Evolutionary conservation across 2,329 filamentous ascomycete species (phyloP), one percentile per base, ranked within the genome.

Genomic region (Colletotrichum zoysiae): DNA sequence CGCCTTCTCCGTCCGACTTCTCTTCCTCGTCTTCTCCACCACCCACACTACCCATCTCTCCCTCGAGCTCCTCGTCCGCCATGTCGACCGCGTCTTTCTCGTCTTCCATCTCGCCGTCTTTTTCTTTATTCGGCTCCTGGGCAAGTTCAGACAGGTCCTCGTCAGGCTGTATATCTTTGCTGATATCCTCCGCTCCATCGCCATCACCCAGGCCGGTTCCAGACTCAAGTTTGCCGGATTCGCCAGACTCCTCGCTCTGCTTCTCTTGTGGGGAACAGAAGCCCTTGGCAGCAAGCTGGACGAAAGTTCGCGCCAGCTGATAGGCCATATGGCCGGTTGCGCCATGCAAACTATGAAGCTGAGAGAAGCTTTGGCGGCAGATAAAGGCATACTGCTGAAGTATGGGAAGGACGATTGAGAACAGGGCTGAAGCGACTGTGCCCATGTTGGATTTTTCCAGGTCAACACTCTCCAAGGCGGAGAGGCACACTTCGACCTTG

Each of bases 141-240:
- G 96, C 95, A 56, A 99, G 86, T 76, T 99, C 96, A 0, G 93
- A 91, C 5, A 99, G 84, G 79, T 99, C 95, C 80, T 99, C 96
- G 73, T 99, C 95, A 20, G 95, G 92, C 74, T 93, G 90, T 58
- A 99, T 92, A 78, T 99, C 96, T 79, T 99, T 98, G 82, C 95
- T 98, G 75, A 99, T 98, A 81, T 99, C 95, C 79, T 99, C 95
- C 5, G 93, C 95, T 23, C 95, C 97, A 81, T 98, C 93, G 14
- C 96, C 97, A 57, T 98, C 96, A 26, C 96, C 97, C 33, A 99
- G 90, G 44, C 96, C 97, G 14, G 95, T 98, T 20, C 97, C 97
- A 48, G 90, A 91, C 81, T 99, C 95, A 40, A 98, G 86, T 76
- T 97, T 93, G 16, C 95, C 93, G 33, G 89, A 88, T 71, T 93